Evolutionary conservation across 2,329 filamentous ascomycete genomes (phyloP).

Genomic region (Septoria linicola): DNA sequence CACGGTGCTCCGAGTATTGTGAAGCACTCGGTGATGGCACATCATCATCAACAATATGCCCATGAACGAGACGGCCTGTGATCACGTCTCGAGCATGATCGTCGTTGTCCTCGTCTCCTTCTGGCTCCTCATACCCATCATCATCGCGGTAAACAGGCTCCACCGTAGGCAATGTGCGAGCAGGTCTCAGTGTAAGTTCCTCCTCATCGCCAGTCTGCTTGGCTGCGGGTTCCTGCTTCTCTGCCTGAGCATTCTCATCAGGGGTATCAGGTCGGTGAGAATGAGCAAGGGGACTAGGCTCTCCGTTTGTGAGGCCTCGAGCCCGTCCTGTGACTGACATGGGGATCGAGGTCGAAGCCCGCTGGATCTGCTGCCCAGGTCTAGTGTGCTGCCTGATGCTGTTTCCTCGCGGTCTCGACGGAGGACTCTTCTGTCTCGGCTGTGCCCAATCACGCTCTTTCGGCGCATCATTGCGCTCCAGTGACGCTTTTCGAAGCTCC

Average conservation of each 20-base stretch:
- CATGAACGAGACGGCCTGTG: constrained; percentile 84
- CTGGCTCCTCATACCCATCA: constrained; percentile 38
- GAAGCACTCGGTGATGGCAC: constrained; percentile 75
- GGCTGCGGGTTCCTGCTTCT: constrained; percentile 1
- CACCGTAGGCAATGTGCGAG: constrained; percentile 32
- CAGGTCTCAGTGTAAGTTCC: constrained; percentile 22
- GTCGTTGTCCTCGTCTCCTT: constrained; percentile 38
- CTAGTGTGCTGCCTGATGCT: constrained; percentile 12
- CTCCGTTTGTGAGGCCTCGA: constrained; percentile 30
- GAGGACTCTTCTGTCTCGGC: constrained; percentile 9
- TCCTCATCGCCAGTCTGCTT: constrained; percentile 4
- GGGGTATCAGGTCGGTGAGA: constrained; percentile 35
- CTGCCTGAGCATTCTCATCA: constrained; percentile 14
- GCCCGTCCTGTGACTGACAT: constrained; percentile 21
- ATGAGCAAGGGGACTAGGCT: constrained; percentile 36
- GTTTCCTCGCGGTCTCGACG: constrained; percentile 21
- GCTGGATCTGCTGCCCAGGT: constrained; percentile 15
- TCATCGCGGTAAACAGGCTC: constrained; percentile 28
- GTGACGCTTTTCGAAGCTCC: constrained; percentile 17
- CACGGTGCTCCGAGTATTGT: constrained; percentile 55
- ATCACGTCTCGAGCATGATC: constrained; percentile 81
- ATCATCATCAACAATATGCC: constrained; percentile 84
- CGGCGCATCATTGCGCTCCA: constrained; percentile 20
- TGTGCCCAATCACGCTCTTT: constrained; percentile 34
- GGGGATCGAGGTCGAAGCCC: constrained; percentile 25